These are phyloP conservation scores for Echites panduratus DNA, from an alignment of 257 asterid species.

Conservation along the genomic window DNA sequence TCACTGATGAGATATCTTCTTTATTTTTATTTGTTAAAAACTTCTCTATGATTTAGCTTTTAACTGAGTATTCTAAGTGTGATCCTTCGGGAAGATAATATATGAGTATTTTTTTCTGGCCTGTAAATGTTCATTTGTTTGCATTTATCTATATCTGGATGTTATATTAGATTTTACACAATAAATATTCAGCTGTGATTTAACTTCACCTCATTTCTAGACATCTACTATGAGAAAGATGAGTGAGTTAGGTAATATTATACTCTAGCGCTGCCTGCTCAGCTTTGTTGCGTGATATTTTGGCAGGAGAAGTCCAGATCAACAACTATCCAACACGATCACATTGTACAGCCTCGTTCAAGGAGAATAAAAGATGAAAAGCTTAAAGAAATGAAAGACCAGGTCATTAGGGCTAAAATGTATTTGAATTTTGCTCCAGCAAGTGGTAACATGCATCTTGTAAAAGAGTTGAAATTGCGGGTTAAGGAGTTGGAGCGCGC, in stretches of 20 bases:
- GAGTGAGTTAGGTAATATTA: background rate
- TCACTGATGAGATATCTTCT: background rate
- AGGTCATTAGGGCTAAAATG: constrained; percentile 69
- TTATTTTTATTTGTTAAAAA: background rate
- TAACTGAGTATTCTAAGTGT: background rate
- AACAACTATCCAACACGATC: constrained; percentile 30
- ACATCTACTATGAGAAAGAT: background rate
- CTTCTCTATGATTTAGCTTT: background rate
- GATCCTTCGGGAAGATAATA: background rate
- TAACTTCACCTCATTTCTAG: background rate
- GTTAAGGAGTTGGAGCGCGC: constrained; percentile 83
- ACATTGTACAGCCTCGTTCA: constrained; percentile 22
- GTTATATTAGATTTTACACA: background rate
- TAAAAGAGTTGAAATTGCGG: constrained; percentile 78
- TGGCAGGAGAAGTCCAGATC: constrained; percentile 42
- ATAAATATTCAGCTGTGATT: background rate
- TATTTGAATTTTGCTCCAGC: constrained; percentile 57
- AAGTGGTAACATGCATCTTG: constrained; percentile 69
- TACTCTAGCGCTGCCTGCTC: constrained; percentile 10
- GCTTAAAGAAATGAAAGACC: constrained; percentile 82
- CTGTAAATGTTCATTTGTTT: background rate
- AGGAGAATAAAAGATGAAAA: constrained; percentile 46
- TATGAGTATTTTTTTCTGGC: background rate
- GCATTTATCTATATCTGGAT: background rate
- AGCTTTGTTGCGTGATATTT: constrained; percentile 14